phyloP scores from a whole-genome alignment of 768 basidiomycete genomes.

The Amanita muscaria region DNA sequence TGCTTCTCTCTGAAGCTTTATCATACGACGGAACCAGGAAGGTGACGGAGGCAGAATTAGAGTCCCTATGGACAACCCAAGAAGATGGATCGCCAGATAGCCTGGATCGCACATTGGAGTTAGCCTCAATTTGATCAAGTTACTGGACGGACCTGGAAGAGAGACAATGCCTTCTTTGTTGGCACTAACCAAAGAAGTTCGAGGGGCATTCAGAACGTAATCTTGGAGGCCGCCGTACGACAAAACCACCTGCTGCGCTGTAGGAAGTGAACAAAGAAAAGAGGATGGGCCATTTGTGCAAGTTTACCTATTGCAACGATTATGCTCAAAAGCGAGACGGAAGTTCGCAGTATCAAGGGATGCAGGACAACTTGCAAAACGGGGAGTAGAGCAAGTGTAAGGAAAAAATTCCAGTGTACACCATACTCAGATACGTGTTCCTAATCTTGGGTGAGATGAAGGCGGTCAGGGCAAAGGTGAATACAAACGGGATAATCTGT shows the following conservation, averaged over 20 bases:
- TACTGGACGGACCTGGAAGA: conserved; percentile 42
- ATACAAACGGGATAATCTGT: conserved; percentile 77
- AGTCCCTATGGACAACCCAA: conserved; percentile 78
- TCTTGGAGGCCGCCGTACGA: conserved; percentile 44
- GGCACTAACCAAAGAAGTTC: conserved; percentile 54
- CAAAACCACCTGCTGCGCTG: conserved; percentile 68
- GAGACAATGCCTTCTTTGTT: conserved; percentile 94
- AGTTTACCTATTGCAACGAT: conserved; percentile 44
- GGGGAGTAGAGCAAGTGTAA: conserved; percentile 80
- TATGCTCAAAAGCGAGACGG: conserved; percentile 56
- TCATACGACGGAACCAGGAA: conserved; percentile 55
- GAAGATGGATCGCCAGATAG: conserved; percentile 82
- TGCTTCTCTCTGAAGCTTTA: conserved; percentile 19
- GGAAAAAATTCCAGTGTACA: conserved; percentile 97
- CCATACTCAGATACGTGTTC: conserved; percentile 97
- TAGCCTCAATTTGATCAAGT: background rate
- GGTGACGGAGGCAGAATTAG: conserved; percentile 74
- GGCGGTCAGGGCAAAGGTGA: background rate
- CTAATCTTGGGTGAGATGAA: conserved; percentile 22
- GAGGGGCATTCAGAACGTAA: conserved; percentile 59
- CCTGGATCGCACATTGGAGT: conserved; percentile 33
- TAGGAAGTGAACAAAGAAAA: background rate
- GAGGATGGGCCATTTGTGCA: background rate
- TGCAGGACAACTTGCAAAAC: conserved; percentile 61
- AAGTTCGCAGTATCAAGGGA: conserved; percentile 48